Conservation (phyloP, 2,329 filamentous ascomycete species). For the Hypoxylon sp. region DNA sequence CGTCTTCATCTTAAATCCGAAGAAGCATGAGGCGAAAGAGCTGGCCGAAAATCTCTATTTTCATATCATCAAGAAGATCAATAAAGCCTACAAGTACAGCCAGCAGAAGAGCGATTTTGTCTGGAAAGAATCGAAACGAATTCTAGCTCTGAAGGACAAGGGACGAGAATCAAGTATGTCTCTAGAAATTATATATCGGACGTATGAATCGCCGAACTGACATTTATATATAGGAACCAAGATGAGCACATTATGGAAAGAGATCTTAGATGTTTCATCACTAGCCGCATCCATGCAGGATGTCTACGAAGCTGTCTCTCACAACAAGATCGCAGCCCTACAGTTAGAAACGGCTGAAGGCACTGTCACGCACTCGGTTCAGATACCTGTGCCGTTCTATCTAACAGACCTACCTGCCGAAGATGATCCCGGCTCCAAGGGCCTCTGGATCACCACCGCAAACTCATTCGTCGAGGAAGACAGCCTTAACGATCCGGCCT, state of each 20-base stretch:
- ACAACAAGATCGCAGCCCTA: constrained; percentile 87
- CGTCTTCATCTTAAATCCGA: constrained; percentile 90
- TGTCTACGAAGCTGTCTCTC: constrained; percentile 84
- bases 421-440: constrained; percentile 77
- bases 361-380: constrained; percentile 72
- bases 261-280: constrained; percentile 79
- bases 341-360: constrained; percentile 77
- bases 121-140: constrained; percentile 88
- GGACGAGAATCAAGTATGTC: constrained; percentile 73
- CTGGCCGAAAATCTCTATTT: constrained; percentile 84
- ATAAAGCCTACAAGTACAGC: constrained; percentile 92
- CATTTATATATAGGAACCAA: constrained; percentile 61
- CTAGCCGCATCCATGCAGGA: constrained; percentile 87
- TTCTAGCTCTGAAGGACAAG: constrained; percentile 85
- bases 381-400: constrained; percentile 76
- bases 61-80: constrained; percentile 91
- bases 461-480: constrained; percentile 81
- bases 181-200: background rate
- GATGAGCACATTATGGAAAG: constrained; percentile 77
- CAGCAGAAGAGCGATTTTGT: constrained; percentile 93
- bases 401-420: constrained; percentile 80
- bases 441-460: constrained; percentile 89
- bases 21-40: constrained; percentile 81
- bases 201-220: constrained; percentile 41
- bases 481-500: constrained; percentile 73